These are phyloP conservation scores for Ilyonectria destructans DNA, from an alignment of 2,329 filamentous ascomycete species.

Conservation along the genomic window DNA sequence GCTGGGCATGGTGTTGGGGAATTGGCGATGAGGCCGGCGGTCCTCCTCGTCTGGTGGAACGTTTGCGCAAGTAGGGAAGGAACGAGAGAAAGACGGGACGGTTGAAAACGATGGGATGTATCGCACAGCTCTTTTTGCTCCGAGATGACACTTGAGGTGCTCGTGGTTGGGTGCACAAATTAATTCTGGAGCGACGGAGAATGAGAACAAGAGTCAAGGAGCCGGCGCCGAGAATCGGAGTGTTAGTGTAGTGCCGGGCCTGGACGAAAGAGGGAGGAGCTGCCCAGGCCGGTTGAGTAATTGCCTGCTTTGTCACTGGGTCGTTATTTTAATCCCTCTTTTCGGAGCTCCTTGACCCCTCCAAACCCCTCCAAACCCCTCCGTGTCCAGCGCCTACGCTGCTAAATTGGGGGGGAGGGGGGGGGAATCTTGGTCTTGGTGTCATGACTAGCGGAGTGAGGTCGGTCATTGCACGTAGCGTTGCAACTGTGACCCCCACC, in stretches of 20 bases:
- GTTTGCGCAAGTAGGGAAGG: background rate
- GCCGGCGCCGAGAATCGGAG: constrained; percentile 33
- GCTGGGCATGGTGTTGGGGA: constrained; percentile 58
- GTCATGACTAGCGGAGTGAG: constrained; percentile 4
- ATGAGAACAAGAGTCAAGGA: constrained; percentile 18
- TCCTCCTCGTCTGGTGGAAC: background rate
- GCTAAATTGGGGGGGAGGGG: background rate
- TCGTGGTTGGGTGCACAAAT: constrained; percentile 23
- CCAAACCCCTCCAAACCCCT: background rate
- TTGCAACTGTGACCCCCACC: constrained; percentile 17
- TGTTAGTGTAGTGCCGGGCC: constrained; percentile 10
- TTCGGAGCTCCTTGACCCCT: background rate
- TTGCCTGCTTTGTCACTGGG: background rate
- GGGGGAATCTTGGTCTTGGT: background rate
- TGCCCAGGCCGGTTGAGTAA: constrained; percentile 1
- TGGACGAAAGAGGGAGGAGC: constrained; percentile 15
- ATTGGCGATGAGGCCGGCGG: background rate
- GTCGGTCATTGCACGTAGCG: background rate
- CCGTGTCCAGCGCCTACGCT: background rate
- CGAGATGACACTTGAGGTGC: constrained; percentile 4
- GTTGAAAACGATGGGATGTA: background rate
- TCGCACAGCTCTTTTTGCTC: background rate
- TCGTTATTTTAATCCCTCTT: constrained; percentile 5
- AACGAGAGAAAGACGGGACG: background rate
- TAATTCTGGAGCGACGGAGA: constrained; percentile 24